Base-by-base conservation (phyloP, 352 stramenopile genomes). In the Pythium aristosporum region DNA sequence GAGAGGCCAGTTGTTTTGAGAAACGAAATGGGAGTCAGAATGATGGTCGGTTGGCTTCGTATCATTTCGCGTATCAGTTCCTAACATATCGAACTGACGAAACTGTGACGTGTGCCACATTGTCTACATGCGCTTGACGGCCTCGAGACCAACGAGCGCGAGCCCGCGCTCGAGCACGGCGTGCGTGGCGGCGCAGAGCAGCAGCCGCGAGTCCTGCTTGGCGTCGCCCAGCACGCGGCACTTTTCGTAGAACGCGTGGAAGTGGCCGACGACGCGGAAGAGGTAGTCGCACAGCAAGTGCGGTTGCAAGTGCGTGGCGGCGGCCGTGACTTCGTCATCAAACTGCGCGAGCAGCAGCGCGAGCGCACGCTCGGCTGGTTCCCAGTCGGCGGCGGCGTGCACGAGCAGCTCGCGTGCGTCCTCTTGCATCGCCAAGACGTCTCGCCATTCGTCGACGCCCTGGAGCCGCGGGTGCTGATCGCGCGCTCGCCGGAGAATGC, bases 261-360 rank as follows among this genome's bases (percentile, higher is more conserved):
- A 93, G 30, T 91, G 77, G 55, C 71, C 74, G 21, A 82, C 81
- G 48, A 95, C 73, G 52, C 84, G 81, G 70, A 91, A 95, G 23
- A 95, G 64, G 59, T 93, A 95, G 63, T 92, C 84, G 68, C 84
- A 92, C 56, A 95, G 62, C 46, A 82, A 83, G 60, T 93, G 84
- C 48, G 86, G 82, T 47, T 85, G 79, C 65, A 92, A 68, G 21
- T 92, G 77, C 16, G 74, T 67, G 57, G 89, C 67, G 15, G 82
- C 69, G 12, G 69, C 59, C 8, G 72, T 54, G 18, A 93, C 73
- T 63, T 91, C 86, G 59, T 95, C 86, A 52, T 93, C 79, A 64
- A 95, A 91, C 64, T 95, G 86, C 13, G 69, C 66, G 23, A 95
- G 65, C 37, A 92, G 62, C 70, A 95, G 64, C n/a, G 82, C 84